Base-by-base conservation (phyloP, 495 filamentous ascomycete genomes). In the Hypoxylon crocopeplum region DNA sequence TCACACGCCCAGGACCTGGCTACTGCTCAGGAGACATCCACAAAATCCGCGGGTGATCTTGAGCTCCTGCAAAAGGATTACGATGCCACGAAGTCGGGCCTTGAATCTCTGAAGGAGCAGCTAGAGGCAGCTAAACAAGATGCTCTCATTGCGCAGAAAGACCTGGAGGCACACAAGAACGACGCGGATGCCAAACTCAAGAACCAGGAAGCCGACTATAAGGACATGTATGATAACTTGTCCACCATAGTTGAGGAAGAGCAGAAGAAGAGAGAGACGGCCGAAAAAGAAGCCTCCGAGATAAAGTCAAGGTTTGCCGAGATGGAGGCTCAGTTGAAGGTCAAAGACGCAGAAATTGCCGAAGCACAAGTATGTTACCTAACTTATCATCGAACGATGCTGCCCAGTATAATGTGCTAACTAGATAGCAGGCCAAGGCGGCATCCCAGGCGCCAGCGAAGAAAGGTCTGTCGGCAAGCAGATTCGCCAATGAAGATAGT, bases 341-440 rank as follows among this genome's bases (percentile, higher is more conserved):
- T 81, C 34, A 79, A 76, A 68, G 79, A 83, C 7, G 81, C 81
- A 13, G 80, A 83, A 62, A 68, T 84, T 24, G 79, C 75, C 7
- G 82, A 83, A 66, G 77, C 75, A 52, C 74, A 75, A 71, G 81
- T 82, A 70, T 10, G 67, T 69, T 32, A 21, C 29, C 50, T 12
- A 22, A 42, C 30, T n/a, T 7, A 13, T 51, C 21, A 10, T 25
- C 2, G 11, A 39, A 48, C 6, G 5, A 13, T 47, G 20, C 41
- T 21, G 29, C 3, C 5, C 10, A 44, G 15, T 19, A 46, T 8
- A 52, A 64, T 37, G 25, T 47, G 38, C 38, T 62, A 62, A 69
- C 41, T 10, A 36, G n/a, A 29, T 27, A 27, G n/a, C 33, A 70
- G 72, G 68, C 67, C 39, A 76, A 72, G 62, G 51, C 61, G 13